Conservation (phyloP, 2,329 filamentous ascomycete species). For the Xylariaceae sp. region DNA sequence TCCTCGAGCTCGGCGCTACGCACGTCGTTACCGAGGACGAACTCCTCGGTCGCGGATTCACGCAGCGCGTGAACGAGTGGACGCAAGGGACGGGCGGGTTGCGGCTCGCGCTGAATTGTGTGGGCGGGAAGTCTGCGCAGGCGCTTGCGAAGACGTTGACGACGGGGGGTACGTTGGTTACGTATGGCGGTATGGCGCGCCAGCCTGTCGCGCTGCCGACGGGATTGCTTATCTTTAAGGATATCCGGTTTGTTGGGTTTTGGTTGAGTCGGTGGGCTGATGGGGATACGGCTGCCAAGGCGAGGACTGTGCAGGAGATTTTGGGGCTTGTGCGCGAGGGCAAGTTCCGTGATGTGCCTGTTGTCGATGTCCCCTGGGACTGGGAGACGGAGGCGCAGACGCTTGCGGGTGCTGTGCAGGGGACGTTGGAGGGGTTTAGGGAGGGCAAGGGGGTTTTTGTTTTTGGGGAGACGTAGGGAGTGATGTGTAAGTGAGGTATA, state of each 20-base stretch:
- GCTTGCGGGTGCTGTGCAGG: slow-evolving; percentile 70
- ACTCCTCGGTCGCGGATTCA: slow-evolving; percentile 55
- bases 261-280: slow-evolving; percentile 93
- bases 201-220: slow-evolving; percentile 79
- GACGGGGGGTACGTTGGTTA: slow-evolving; percentile 70
- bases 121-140: slow-evolving; percentile 80
- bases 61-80: slow-evolving; percentile 54
- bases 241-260: slow-evolving; percentile 84
- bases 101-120: slow-evolving; percentile 82
- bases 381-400: slow-evolving; percentile 69
- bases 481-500: not conserved
- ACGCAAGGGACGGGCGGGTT: slow-evolving; percentile 63
- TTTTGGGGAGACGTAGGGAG: slow-evolving; percentile 55
- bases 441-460: slow-evolving; percentile 87
- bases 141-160: slow-evolving; percentile 70
- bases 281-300: slow-evolving; percentile 65
- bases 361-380: slow-evolving; percentile 76
- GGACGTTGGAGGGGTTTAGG: slow-evolving; percentile 77
- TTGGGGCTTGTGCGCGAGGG: slow-evolving; percentile 68
- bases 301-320: slow-evolving; percentile 77
- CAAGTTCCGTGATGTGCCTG: slow-evolving; percentile 76
- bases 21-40: slow-evolving; percentile 53
- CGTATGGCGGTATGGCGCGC: slow-evolving; percentile 92
- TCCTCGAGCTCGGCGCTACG: slow-evolving; percentile 50
- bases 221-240: slow-evolving; percentile 86